Base-by-base conservation (phyloP, 106 monocot genomes). In the Alisma plantagoaquatica region DNA sequence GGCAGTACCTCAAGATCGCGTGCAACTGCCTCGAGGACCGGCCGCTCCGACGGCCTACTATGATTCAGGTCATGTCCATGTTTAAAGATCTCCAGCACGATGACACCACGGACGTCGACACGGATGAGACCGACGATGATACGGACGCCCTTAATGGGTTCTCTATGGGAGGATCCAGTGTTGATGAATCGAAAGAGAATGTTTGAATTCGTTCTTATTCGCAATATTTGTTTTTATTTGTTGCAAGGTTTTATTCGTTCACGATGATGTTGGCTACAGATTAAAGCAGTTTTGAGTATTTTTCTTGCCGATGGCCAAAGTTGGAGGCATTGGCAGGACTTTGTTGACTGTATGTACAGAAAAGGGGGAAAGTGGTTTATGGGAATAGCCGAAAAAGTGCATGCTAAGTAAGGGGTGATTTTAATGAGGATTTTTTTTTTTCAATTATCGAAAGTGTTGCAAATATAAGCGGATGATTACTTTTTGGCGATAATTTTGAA, bases 51-150 rank as follows among this genome's bases (percentile, higher is more conserved):
- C 69, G 89, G 46, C 89, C 89, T 5, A 79, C 79, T 4, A 83
- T 89, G 89, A 77, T 83, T 41, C 89, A 89, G 47, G 89, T 89
- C 23, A 69, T 89, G 70, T 68, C 75, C 1, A 79, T 76, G 75
- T 79, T 89, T 28, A 83, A 54, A 31, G 45, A 65, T 23, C 42
- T 46, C 12, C 29, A 29, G 44, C 35, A 38, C n/a, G 27, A 59
- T 25, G 35, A 14, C 35, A 38, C 35, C 9, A 38, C 6, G 35
- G 6, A 14, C 14, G n/a, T 38, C 35, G 35, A 38, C 35, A 7
- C 35, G 9, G 35, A 38, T 6, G 35, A 38, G 35, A 38, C 9
- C 35, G 9, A 7, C 35, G 35, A 38, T 6, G 14, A 14, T 14
- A 14, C 14, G 35, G 35, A 38, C 9, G 9, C 14, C 9, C 9